Evolutionary conservation across 1,139 yeast genomes (phyloP), one percentile per base, ranked within the genome.

Genomic region (Suhomyces bribrorum): DNA sequence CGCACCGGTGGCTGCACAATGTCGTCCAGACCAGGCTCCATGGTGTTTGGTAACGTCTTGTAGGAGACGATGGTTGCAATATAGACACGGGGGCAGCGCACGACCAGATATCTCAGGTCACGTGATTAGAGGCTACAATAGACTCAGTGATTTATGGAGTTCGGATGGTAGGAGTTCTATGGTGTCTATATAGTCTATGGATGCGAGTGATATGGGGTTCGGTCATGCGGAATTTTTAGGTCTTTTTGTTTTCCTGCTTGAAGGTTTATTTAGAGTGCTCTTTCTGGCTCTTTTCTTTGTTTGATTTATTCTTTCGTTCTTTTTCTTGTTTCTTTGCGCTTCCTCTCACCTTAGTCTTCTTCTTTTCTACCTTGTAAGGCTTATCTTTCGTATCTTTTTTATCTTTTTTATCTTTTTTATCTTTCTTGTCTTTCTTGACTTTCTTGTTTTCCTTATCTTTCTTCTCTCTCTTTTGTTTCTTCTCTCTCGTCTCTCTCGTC

Each of bases 311-410:
- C n/a, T n/a, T n/a, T n/a, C n/a, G n/a, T n/a, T n/a, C n/a, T n/a
- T n/a, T n/a, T n/a, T n/a, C n/a, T n/a, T n/a, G n/a, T n/a, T n/a
- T n/a, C n/a, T n/a, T n/a, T n/a, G n/a, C n/a, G n/a, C n/a, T n/a
- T n/a, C n/a, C n/a, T n/a, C n/a, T n/a, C n/a, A n/a, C n/a, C n/a
- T n/a, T 36, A 31, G 42, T 32, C 16, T 25, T 14, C 24, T 41
- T 34, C 25, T 40, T 40, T 13, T 37, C 29, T 11, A 14, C 37
- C 37, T 47, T 43, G 20, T 44, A 42, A 23, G 36, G 32, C 15
- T 45, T 52, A 12, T 43, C 44, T 32, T 47, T 44, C 27, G 41
- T 46, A 26, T 48, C 43, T 25, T 31, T 38, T 26, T 34, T 34
- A 12, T 26, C 20, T 35, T 28, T 38, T 29, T 26, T 33, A 14